phyloP scores from a whole-genome alignment of 139 green algal genomes.

The Tetradesmus obliquus region DNA sequence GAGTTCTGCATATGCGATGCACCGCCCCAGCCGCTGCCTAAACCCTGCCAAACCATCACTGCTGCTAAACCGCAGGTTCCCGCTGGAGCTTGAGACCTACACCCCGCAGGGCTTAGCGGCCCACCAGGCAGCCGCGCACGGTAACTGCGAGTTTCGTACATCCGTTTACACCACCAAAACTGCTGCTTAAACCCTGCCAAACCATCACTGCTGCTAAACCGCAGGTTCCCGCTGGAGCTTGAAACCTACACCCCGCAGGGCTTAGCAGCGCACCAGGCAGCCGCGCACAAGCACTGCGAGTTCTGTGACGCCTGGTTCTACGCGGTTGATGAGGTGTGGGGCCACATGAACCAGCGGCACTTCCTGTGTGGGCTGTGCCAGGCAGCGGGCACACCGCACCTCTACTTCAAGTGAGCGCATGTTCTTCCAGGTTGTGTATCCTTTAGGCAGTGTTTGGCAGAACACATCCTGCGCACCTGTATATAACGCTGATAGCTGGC shows the following conservation, averaged over 20 bases:
- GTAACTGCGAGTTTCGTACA: background rate
- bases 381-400: conserved; percentile 27
- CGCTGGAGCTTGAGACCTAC: conserved; percentile 55
- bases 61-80: conserved; percentile 22
- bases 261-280: conserved; percentile 58
- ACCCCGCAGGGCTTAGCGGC: background rate
- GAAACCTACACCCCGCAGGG: background rate
- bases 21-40: too few species aligned
- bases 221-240: conserved; percentile 60
- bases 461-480: background rate
- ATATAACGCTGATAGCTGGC: too few species aligned
- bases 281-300: conserved; percentile 69
- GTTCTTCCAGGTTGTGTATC: background rate
- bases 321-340: conserved; percentile 70
- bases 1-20: conserved; percentile 70
- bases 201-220: background rate
- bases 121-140: background rate
- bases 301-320: conserved; percentile 76
- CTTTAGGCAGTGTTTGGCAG: background rate
- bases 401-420: conserved; percentile 58
- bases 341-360: conserved; percentile 64
- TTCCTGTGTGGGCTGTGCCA: conserved; percentile 79
- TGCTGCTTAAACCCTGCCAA: background rate
- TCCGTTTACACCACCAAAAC: background rate
- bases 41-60: too few species aligned